Evolutionary conservation across 768 basidiomycete species (phyloP), one percentile per base, ranked within the genome.

Genomic region (Tulasnella sp.): DNA sequence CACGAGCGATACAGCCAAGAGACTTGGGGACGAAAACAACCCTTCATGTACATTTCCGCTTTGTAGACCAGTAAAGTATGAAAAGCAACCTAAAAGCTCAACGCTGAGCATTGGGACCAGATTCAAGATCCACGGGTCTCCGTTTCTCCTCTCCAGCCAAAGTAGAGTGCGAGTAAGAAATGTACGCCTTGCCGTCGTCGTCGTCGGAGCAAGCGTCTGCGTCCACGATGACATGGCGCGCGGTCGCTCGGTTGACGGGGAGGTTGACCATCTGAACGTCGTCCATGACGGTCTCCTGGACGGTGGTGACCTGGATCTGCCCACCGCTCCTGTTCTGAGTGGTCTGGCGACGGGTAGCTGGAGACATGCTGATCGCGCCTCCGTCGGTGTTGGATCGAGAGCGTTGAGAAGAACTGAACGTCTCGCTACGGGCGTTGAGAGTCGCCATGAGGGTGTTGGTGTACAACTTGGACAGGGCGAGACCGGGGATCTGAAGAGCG

Each of bases 391-490:
- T 69, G 39, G 40, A 41, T 14, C 32, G 44, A 41, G 67, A 42
- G n/a, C 67, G 40, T 22, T 52, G 37, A 2, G 67, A 69, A 22
- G 12, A 41, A 40, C 34, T 40, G 41, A 69, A 69, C 4, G 67
- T 52, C 7, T 69, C 40, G 40, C 67, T 74, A 26, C 73, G 73
- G 19, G 72, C 26, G 29, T 74, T 74, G 26, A 74, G 73, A 9
- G 73, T 74, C 14, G 72, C 72, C 26, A 74, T 29, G 6, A 74
- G 63, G 35, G 73, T 74, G 62, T 74, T 74, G 19, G 73, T 74
- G 40, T 74, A 74, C 71, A 73, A 42, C 59, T 73, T 73, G 26
- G 72, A 34, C 26, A 73, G 69, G 14, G 72, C 72, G 17, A 73
- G 59, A 32, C 72, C 72, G 26, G 71, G 71, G 12, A 72, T 73